phyloP scores from a whole-genome alignment of 495 filamentous ascomycete species.

The Friedmanniomyces endolithicus region DNA sequence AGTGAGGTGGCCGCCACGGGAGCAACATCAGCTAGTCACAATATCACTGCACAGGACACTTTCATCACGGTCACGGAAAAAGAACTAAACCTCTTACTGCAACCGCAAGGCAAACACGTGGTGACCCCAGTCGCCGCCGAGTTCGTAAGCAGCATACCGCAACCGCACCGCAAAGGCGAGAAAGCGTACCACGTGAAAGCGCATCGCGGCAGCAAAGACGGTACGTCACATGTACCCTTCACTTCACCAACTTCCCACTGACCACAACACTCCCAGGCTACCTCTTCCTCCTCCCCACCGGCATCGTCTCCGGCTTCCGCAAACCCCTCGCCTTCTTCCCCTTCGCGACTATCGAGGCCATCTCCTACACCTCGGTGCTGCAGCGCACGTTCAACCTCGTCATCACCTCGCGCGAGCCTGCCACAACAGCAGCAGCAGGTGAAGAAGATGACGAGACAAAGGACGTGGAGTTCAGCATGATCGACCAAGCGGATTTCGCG shows the following conservation, averaged over 20 bases:
- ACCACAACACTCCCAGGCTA: constrained; percentile 43
- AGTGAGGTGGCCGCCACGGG: constrained; percentile 40
- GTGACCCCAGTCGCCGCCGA: constrained; percentile 56
- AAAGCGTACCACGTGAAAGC: constrained; percentile 87
- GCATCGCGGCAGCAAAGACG: constrained; percentile 86
- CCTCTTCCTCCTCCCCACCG: constrained; percentile 74
- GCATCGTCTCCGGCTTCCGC: constrained; percentile 90
- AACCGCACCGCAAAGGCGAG: constrained; percentile 79
- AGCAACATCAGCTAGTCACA: not conserved
- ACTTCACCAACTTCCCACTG: constrained; percentile 2
- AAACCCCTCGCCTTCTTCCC: constrained; percentile 84
- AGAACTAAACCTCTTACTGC: constrained; percentile 43
- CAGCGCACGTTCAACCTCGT: constrained; percentile 91
- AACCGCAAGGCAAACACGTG: constrained; percentile 47
- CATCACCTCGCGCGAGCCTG: constrained; percentile 34
- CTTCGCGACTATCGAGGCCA: constrained; percentile 60
- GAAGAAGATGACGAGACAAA: constrained; percentile 16
- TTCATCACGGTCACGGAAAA: constrained; percentile 52
- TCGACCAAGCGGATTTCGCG: constrained; percentile 36
- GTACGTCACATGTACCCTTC: constrained; percentile 29
- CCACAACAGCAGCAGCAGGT: constrained; percentile 12
- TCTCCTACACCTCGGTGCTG: constrained; percentile 81
- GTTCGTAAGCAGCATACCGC: constrained; percentile 64
- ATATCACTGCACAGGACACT: constrained; percentile 37
- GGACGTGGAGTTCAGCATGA: constrained; percentile 33